Conservation (phyloP, 2,329 filamentous ascomycete species). For the Botrytis fabae region DNA sequence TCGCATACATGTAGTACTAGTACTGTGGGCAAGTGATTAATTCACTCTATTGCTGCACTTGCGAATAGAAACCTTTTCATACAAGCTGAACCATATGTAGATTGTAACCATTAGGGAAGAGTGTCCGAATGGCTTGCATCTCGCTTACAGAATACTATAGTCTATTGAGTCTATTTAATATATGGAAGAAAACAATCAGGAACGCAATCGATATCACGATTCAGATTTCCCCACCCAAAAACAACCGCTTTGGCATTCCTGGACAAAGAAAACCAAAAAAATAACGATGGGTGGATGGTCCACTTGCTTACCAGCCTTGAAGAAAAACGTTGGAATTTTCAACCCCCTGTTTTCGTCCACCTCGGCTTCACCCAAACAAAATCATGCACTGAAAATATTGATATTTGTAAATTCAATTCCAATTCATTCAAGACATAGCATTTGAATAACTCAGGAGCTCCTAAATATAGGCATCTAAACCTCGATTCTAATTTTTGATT, state of each 20-base stretch:
- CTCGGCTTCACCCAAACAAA: neutral
- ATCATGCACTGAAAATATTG: neutral
- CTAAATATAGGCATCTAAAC: neutral
- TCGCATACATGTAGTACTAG: neutral
- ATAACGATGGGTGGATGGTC: neutral
- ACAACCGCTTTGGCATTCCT: neutral
- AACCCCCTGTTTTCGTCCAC: neutral
- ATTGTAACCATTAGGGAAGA: neutral
- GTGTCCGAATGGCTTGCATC: neutral
- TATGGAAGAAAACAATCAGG: conserved; percentile 2
- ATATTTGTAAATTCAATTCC: neutral
- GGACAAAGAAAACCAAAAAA: neutral
- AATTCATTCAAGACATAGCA: neutral
- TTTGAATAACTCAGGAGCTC: neutral
- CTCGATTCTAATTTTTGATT: neutral
- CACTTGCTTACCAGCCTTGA: neutral
- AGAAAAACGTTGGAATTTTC: neutral
- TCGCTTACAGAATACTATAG: neutral
- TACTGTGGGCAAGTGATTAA: neutral
- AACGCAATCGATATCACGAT: neutral
- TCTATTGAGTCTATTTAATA: neutral
- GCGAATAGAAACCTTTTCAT: neutral
- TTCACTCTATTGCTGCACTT: neutral
- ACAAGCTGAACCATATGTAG: neutral
- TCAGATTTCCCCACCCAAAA: neutral